A percentile compares a stretch with the other conserved stretches of the same genome.
Evolutionary conservation across 805 yeast species (phyloP).

Genomic region (Pichia scutulata): DNA sequence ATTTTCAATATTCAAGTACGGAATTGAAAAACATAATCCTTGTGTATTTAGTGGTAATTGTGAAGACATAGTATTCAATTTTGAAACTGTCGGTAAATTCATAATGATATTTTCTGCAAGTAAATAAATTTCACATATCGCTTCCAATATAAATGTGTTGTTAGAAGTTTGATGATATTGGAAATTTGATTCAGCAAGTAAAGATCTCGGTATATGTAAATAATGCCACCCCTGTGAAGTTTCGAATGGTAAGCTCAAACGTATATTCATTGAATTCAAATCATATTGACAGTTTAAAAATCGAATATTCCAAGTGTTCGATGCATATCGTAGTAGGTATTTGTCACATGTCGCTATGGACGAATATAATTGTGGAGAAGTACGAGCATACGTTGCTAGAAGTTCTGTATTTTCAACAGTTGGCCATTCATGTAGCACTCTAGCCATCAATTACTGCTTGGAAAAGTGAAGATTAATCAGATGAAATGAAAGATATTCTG

Average conservation of each 20-base stretch:
- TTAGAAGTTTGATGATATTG: neutral
- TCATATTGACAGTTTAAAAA: slow-evolving; percentile 6
- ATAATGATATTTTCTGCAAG: slow-evolving; percentile 18
- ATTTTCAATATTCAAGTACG: slow-evolving; percentile 17
- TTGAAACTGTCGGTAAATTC: slow-evolving; percentile 11
- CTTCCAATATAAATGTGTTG: slow-evolving; percentile 8
- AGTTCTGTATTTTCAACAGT: slow-evolving; percentile 26
- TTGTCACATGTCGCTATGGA: slow-evolving; percentile 11
- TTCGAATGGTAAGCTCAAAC: neutral
- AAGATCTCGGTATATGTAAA: slow-evolving; percentile 5
- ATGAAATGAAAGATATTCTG: neutral
- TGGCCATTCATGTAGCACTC: slow-evolving; percentile 11
- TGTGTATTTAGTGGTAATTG: neutral
- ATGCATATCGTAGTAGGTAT: slow-evolving; percentile 15
- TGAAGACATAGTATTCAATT: neutral
- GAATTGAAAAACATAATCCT: slow-evolving; percentile 14
- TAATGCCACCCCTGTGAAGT: neutral
- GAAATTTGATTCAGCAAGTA: neutral
- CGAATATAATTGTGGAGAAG: slow-evolving; percentile 20
- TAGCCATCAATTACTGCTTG: neutral
- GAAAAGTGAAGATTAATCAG: neutral
- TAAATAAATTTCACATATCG: slow-evolving; percentile 20
- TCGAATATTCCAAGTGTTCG: slow-evolving; percentile 17
- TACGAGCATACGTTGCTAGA: slow-evolving; percentile 16
- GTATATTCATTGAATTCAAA: slow-evolving; percentile 4